Conservation (phyloP, 108 stramenopile genomes). For the Discostella stelligeroides region DNA sequence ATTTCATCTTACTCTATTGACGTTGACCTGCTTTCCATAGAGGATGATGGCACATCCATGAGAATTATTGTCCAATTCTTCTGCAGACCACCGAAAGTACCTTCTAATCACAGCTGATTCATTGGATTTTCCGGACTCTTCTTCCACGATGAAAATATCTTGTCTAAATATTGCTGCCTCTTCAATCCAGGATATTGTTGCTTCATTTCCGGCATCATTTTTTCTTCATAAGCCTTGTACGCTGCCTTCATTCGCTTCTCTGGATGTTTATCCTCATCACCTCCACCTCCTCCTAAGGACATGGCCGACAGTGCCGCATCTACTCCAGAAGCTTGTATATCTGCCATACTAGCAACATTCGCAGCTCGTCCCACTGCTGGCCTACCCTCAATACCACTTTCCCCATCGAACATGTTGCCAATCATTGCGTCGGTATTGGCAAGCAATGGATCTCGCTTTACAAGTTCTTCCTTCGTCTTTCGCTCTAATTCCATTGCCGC, state of each 20-base stretch:
- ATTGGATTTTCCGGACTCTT: constrained; percentile 92
- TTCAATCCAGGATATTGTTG: constrained; percentile 89
- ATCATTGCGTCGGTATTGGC: constrained; percentile 63
- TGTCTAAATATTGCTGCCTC: constrained; percentile 92
- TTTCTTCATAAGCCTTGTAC: constrained; percentile 87
- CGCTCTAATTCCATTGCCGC: constrained; percentile 39
- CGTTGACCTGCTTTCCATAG: too few relatives aligned
- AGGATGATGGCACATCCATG: too few relatives aligned
- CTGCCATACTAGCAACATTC: constrained; percentile 60
- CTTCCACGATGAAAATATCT: constrained; percentile 89
- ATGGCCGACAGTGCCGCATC: constrained; percentile 49
- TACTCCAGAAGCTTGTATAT: constrained; percentile 60
- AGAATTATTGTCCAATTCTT: too few relatives aligned
- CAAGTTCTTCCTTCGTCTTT: constrained; percentile 42
- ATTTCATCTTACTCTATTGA: too few relatives aligned
- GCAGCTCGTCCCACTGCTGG: constrained; percentile 55
- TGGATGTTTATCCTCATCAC: constrained; percentile 49
- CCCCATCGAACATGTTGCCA: constrained; percentile 51
- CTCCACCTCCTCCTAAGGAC: constrained; percentile 36
- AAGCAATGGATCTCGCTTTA: constrained; percentile 70
- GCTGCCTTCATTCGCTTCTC: constrained; percentile 81
- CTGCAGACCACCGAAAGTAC: too few relatives aligned
- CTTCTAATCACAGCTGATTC: constrained; percentile 77
- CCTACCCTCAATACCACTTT: constrained; percentile 26
- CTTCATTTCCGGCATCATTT: constrained; percentile 82